Evolutionary conservation across 495 filamentous ascomycete species (phyloP), one percentile per base, ranked within the genome.

Genomic region (Talaromyces wortmannii): DNA sequence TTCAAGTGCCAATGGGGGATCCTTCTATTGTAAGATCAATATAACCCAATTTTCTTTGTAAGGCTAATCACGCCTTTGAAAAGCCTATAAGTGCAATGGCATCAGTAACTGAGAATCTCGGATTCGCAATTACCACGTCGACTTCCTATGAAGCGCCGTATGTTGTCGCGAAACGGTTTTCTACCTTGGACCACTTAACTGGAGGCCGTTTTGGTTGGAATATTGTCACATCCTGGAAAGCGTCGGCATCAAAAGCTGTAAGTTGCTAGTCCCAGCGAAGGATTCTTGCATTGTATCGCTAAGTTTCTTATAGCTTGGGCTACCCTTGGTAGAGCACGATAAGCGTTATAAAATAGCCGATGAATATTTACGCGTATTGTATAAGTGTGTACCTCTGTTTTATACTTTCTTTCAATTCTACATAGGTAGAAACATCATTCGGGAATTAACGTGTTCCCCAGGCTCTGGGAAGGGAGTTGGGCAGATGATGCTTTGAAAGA

Each of bases 61-160:
- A 23, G 4, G 23, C 23, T 23, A 23, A 23, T 23, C 23, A 23
- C 23, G 23, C 23, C 4, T 48, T 31, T 7, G 30, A 16, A 32
- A 36, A 40, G 32, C 66, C 76, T 10, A 64, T 82, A 36, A 65
- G 76, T 0, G 78, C 80, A 23, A 79, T 83, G 79, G 78, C 80
- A 32, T 73, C 80, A 4, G 79, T 77, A 6, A 81, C 80, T 10
- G 79, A 80, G 45, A 77, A 75, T 45, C 61, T 82, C 12, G 67
- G 67, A 4, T 82, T 83, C 58, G 80, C 72, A 11, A 73, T 82
- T 31, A 81, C 79, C 1, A 77, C 72, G 5, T 65, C 62, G 30
- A 31, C 61, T 12, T 83, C 79, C 1, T 84, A 84, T 53, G 82
- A 84, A 57, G 74, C 79, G 51, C 82, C 82, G 4, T 85, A 82